These are phyloP conservation scores for Leccinum pachyderme DNA, from an alignment of 1,284 basidiomycete species.

Conservation along the genomic window DNA sequence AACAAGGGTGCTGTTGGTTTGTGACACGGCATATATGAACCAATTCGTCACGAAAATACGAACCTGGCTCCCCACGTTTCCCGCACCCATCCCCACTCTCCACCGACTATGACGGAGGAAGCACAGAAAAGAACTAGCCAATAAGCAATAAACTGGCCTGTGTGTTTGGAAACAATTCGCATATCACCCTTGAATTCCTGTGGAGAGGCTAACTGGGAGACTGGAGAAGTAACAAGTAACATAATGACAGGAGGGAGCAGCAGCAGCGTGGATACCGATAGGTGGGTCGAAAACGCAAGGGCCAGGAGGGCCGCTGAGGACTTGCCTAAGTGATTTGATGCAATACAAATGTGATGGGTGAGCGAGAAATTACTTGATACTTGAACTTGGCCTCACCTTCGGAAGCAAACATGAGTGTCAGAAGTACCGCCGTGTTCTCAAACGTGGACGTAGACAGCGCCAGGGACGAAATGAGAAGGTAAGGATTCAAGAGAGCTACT, in stretches of 20 bases:
- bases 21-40: conserved; percentile 1
- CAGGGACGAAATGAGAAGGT: conserved; percentile 75
- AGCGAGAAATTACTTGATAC: neutral
- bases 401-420: conserved; percentile 72
- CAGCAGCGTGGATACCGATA: conserved; percentile 70
- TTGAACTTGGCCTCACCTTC: conserved; percentile 45
- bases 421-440: conserved; percentile 70
- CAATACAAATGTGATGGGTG: neutral
- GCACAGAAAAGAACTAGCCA: conserved; percentile 41
- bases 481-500: conserved; percentile 85
- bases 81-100: conserved; percentile 63
- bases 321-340: conserved; percentile 42
- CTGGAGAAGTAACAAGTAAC: conserved; percentile 57
- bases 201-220: conserved; percentile 64
- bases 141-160: conserved; percentile 50
- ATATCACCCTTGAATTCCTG: conserved; percentile 41
- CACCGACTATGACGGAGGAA: conserved; percentile 44
- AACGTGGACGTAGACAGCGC: conserved; percentile 80
- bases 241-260: conserved; percentile 69
- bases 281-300: conserved; percentile 67
- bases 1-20: neutral
- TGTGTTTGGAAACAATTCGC: conserved; percentile 40
- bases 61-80: conserved; percentile 87
- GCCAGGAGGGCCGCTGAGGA: conserved; percentile 55
- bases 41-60: conserved; percentile 30